Percentiles rank a stretch among this genome's conserved stretches.
Conservation (phyloP, 1,284 basidiomycete genomes). For the Cryptococcus amylolentus region DNA sequence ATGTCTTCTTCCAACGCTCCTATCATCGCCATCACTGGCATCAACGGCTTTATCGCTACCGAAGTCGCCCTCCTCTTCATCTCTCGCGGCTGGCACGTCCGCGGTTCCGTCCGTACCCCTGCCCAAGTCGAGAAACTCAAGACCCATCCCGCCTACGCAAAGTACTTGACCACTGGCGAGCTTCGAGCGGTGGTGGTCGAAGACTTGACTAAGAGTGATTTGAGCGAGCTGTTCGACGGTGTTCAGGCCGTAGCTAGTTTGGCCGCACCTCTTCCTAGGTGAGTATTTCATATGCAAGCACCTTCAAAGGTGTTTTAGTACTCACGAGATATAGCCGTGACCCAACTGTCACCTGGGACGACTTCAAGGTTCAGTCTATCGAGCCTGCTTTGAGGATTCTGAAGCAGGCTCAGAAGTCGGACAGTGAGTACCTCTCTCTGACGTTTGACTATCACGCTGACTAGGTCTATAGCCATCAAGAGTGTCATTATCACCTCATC, state of each 20-base stretch:
- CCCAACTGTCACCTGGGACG: conserved; percentile 34
- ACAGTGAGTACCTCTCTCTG: conserved; percentile 1
- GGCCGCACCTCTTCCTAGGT: neutral
- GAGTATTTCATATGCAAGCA: neutral
- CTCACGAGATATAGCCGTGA: neutral
- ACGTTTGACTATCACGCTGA: conserved; percentile 7
- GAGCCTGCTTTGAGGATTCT: no score
- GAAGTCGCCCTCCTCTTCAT: neutral
- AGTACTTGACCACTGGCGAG: neutral
- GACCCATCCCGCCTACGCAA: neutral
- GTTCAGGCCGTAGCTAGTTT: neutral
- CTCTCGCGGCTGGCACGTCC: neutral
- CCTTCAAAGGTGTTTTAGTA: no score
- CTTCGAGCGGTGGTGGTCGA: neutral
- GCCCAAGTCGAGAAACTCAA: neutral
- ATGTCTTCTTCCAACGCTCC: no score
- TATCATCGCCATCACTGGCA: no score
- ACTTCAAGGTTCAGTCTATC: neutral
- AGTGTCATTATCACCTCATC: conserved; percentile 10
- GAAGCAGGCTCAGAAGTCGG: no score
- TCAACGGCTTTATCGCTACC: no score
- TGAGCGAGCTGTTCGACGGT: neutral
- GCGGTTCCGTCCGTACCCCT: neutral
- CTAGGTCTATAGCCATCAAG: conserved; percentile 11
- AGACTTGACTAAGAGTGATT: conserved; percentile 7